These are phyloP conservation scores for Starmerella potacharoeniae DNA, from an alignment of 805 yeast genomes.

Conservation along the genomic window DNA sequence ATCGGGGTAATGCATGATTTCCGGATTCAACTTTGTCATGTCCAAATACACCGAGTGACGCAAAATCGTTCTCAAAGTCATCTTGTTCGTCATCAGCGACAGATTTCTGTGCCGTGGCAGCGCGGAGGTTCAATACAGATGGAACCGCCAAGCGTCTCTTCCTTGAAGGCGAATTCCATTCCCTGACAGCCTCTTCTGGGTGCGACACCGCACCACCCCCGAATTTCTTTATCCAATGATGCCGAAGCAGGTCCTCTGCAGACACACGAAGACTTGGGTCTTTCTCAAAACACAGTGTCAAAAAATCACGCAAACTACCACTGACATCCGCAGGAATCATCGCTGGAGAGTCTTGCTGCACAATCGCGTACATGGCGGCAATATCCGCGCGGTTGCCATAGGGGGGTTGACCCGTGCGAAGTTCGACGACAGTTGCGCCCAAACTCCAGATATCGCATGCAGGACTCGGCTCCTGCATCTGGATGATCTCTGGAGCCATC, in stretches of 20 bases:
- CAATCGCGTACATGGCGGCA: slow-evolving; percentile 77
- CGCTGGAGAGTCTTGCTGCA: slow-evolving; percentile 53
- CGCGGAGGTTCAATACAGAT: slow-evolving; percentile 15
- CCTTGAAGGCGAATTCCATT: slow-evolving; percentile 24
- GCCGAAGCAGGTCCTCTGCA: slow-evolving; percentile 45
- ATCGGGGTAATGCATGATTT: not conserved
- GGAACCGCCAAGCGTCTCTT: slow-evolving; percentile 19
- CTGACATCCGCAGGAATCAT: slow-evolving; percentile 40
- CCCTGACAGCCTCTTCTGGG: slow-evolving; percentile 26
- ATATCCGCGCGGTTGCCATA: slow-evolving; percentile 63
- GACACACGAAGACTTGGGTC: slow-evolving; percentile 48
- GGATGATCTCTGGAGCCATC: slow-evolving; percentile 97
- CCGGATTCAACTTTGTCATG: not conserved
- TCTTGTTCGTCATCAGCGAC: not conserved
- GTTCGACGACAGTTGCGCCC: slow-evolving; percentile 88
- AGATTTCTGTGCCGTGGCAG: not conserved
- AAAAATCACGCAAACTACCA: slow-evolving; percentile 42
- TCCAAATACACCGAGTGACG: slow-evolving; percentile 18
- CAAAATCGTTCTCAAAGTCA: slow-evolving; percentile 17
- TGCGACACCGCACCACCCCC: slow-evolving; percentile 15
- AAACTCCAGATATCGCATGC: slow-evolving; percentile 78
- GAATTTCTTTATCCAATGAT: slow-evolving; percentile 46
- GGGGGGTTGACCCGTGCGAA: slow-evolving; percentile 79
- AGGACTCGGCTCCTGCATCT: slow-evolving; percentile 61
- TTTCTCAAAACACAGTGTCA: slow-evolving; percentile 58